Evolutionary conservation across 805 yeast species (phyloP), one percentile per base, ranked within the genome.

Genomic region (Cyberlindnera nakhonratchasimensis): DNA sequence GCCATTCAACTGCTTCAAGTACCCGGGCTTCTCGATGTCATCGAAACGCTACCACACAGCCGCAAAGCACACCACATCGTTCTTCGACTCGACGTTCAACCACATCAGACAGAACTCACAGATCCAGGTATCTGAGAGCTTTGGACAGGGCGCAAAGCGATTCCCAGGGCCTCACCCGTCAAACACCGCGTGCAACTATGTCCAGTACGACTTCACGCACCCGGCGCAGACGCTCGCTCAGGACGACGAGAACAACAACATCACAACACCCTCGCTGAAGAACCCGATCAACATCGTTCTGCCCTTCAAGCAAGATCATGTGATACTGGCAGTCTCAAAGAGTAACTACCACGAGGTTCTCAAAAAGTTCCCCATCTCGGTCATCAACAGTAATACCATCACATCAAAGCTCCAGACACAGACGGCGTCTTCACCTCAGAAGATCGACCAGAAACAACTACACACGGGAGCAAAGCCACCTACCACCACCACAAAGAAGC

Each of bases 1-100:
- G 68, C 69, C 67, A 11, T 69, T 69, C 59, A 67, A 62, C 56
- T 63, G 67, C 38, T 62, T 68, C 55, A 67, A 65, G 50, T 58
- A 59, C 47, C 66, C 67, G 48, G 67, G 64, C 49, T 55, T 67
- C 34, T 59, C 58, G 37, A 23, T 36, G 29, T 45, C 58, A 24
- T 58, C 69, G 20, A 66, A 67, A 52, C 56, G 67, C 32, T 63
- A 62, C 45, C 66, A 61, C 45, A 54, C 65, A 14, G 57, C 62
- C n/a, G 59, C 60, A 1, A 57, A 64, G 33, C 62, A 62, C 40
- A 45, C 64, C 28, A 43, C 65, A 2, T 53, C 68, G 7, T 67
- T 67, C 46, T 67, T 67, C 38, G 71, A 67, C 41, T 65, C 67
- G 21, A 57, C 71, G n/a, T 66, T 65, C 51, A 67, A 66, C 48